Conservation (phyloP, 176 grass and related monocot genomes). For the Ampelocalamus luodianensis region DNA sequence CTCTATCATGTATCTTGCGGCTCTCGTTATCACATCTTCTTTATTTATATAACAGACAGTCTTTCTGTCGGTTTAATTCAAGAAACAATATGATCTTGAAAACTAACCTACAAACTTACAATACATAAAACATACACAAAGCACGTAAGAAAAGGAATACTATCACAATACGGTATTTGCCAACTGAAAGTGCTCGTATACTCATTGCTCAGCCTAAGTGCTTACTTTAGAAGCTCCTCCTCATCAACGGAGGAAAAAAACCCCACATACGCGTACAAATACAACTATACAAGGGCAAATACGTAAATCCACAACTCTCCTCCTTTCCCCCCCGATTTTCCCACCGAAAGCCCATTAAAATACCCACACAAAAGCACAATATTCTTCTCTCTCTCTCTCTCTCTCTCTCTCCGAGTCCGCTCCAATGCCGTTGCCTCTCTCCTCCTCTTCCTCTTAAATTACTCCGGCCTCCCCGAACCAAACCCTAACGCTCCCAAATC, state of each 20-base stretch:
- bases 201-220: too few species aligned
- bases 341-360: not conserved
- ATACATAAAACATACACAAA: too few species aligned
- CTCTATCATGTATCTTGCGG: too few species aligned
- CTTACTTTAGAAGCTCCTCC: too few species aligned
- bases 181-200: too few species aligned
- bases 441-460: slow-evolving; percentile 48
- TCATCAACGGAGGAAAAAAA: too few species aligned
- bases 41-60: too few species aligned
- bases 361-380: not conserved
- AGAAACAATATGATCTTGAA: too few species aligned
- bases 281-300: not conserved
- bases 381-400: slow-evolving; percentile 33
- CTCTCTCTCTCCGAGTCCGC: slow-evolving; percentile 46
- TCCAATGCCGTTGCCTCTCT: slow-evolving; percentile 62
- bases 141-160: not conserved
- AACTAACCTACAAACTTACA: too few species aligned
- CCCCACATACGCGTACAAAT: not conserved
- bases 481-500: slow-evolving; percentile 43
- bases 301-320: not conserved
- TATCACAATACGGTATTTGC: not conserved
- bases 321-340: not conserved
- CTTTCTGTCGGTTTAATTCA: too few species aligned
- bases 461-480: slow-evolving; percentile 26
- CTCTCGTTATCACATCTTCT: too few species aligned